A percentile compares a stretch with the other conserved stretches of the same genome.
Conservation (phyloP, 192 early-diverging fungal genomes). For the Gamsiella multidivaricata region DNA sequence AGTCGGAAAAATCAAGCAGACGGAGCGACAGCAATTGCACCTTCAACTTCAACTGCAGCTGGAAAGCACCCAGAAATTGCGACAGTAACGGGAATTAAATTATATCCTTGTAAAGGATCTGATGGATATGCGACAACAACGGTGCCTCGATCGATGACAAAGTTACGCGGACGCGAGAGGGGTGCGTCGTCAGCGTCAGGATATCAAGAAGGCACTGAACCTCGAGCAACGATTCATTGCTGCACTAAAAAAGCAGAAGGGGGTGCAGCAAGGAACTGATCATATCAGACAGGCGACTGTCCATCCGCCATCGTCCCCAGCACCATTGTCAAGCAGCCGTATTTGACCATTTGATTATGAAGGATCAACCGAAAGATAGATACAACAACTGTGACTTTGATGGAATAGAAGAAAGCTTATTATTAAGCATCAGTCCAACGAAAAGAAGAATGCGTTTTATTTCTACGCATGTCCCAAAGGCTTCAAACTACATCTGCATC, state of each 20-base stretch:
- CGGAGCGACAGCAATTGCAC: slow-evolving; percentile 1
- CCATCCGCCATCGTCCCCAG: no score
- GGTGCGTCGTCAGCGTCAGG: slow-evolving; percentile 4
- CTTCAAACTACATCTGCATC: slow-evolving; percentile 21
- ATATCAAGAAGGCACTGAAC: neutral
- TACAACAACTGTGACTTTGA: no score
- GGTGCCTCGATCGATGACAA: neutral
- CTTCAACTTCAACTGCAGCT: slow-evolving; percentile 1
- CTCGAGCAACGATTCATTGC: neutral
- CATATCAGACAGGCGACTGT: no score
- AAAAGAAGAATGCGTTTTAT: no score
- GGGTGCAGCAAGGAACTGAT: no score
- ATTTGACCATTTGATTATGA: no score
- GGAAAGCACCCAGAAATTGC: slow-evolving; percentile 9
- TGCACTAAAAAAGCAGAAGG: no score
- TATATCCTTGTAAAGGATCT: slow-evolving; percentile 10
- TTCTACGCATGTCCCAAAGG: neutral
- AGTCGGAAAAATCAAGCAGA: neutral
- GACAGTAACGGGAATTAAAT: slow-evolving; percentile 20
- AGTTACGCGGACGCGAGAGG: neutral
- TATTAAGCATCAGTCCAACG: no score
- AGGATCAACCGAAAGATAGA: no score
- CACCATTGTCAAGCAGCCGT: no score
- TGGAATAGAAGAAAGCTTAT: no score
- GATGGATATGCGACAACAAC: neutral